Base-by-base conservation (phyloP, 306 rosid species). In the Gastrolobium villosum region DNA sequence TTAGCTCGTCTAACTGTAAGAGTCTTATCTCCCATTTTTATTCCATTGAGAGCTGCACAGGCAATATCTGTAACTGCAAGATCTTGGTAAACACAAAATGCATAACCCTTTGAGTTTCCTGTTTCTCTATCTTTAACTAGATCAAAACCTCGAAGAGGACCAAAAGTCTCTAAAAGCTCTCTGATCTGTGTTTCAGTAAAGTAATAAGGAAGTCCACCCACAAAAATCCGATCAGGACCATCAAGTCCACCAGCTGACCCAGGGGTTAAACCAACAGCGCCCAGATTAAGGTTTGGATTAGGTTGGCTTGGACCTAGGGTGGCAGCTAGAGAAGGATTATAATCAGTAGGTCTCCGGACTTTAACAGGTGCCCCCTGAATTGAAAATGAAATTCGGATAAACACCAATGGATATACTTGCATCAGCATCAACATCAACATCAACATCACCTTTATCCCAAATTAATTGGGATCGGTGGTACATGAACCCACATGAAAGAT, bases 171-270 rank as follows among this genome's bases (percentile, higher is more conserved):
- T 31, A 95, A 85, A 79, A 95, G 88, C 88, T 95, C 99, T 72
- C 96, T 88, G 79, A 95, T 92, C 85, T 95, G 99, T 46, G 89
- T 90, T 85, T 95, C 99, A 0, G 98, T 95, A 59, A 95, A 95
- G 89, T 95, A 95, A 73, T 95, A 95, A 45, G 99, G 99, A 44
- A 95, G 92, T 48, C 99, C 99, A 48, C 99, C 99, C 15, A 95
- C 99, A 90, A 95, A 95, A 79, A 95, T 91, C 56, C 99, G 99
- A 82, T 95, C 99, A 74, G 99, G 99, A 34, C 99, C 99, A 88
- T 95, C 99, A 28, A 95, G 97, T 69, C 99, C 99, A 69, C 99
- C 99, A 70, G 99, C 98, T 15, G 99, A 95, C 40, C 99, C 99
- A n/a, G 99, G 98, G 28, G 96, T 88, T 78, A 95, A 86, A 67